These are phyloP conservation scores for Truncatella angustata DNA, from an alignment of 2,329 filamentous ascomycete species.

Conservation along the genomic window DNA sequence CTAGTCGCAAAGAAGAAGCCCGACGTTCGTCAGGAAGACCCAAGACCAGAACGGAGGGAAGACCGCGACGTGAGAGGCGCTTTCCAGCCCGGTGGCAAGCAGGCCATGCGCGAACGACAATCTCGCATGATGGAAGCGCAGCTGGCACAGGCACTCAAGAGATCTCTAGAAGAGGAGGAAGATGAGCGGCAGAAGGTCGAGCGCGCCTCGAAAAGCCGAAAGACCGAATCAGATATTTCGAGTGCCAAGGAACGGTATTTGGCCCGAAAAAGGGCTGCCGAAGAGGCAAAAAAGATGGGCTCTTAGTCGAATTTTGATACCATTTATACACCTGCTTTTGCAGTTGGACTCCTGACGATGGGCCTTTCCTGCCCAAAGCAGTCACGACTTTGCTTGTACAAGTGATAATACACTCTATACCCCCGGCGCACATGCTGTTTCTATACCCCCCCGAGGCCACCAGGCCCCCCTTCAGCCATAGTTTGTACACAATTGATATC, in stretches of 20 bases:
- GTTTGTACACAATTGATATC: conserved; percentile 4
- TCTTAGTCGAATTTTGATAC: neutral
- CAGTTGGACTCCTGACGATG: neutral
- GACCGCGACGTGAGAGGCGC: conserved; percentile 29
- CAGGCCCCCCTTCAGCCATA: neutral
- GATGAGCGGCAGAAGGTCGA: conserved; percentile 62
- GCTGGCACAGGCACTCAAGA: conserved; percentile 69
- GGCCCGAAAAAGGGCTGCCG: conserved; percentile 71
- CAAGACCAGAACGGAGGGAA: conserved; percentile 25
- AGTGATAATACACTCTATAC: neutral
- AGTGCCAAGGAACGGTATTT: conserved; percentile 79
- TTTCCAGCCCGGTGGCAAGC: conserved; percentile 50
- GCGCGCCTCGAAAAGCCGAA: conserved; percentile 69
- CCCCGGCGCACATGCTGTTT: neutral
- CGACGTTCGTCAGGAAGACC: conserved; percentile 33
- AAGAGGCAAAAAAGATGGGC: conserved; percentile 59
- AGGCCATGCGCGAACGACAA: conserved; percentile 73
- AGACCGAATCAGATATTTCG: conserved; percentile 73
- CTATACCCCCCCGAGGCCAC: neutral
- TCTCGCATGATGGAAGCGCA: conserved; percentile 77
- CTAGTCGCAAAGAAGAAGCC: conserved; percentile 61
- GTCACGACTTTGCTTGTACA: too few species aligned
- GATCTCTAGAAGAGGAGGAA: conserved; percentile 67
- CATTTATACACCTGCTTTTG: neutral
- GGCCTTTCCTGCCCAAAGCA: neutral